Evolutionary conservation across 2,329 filamentous ascomycete species (phyloP), one percentile per base, ranked within the genome.

Genomic region (Colletotrichum acutatum): DNA sequence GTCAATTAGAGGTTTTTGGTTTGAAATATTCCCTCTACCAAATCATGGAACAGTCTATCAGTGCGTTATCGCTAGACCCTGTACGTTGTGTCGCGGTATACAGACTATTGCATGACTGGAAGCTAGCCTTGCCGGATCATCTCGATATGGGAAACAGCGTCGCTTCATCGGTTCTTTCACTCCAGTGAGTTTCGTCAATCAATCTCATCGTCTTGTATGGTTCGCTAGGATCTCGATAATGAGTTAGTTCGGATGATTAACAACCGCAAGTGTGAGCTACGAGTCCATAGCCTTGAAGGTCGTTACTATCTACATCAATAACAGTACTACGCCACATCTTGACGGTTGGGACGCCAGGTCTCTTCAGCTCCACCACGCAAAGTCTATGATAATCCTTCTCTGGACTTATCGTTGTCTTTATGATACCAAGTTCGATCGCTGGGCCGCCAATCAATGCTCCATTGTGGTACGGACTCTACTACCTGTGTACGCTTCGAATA

Each of bases 321-420:
- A 42, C 12, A n/a, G 46, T 14, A 24, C 58, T n/a, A 37, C 22
- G 24, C 49, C 42, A 3, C 3, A 75, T 59, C 79, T 74, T 28
- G 79, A 80, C 5, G 79, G 78, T 28, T 84, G 87, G 59, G 84
- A 85, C 74, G 83, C 83, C 26, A 78, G 82, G 8, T 86, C 87
- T 52, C 78, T 86, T 9, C 81, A 85, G 6, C 81, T 83, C 16
- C 86, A 85, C 8, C 75, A 78, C 46, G 71, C 71, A 28, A 67
- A 63, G 63, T 67, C 74, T 24, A 53, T 78, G 28, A 69, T 77
- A 11, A 65, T 61, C 24, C 42, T 68, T 5, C 53, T 78, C n/a
- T 76, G 74, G 65, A 77, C 76, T 63, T 80, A 78, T 22, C 78
- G 79, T 49, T 72, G 75, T n/a, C 75, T 66, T 1, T 75, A 77